Evolutionary conservation across 164 flowering plant species (phyloP), one percentile per base, ranked within the genome.

Genomic region (Saururus chinensis): DNA sequence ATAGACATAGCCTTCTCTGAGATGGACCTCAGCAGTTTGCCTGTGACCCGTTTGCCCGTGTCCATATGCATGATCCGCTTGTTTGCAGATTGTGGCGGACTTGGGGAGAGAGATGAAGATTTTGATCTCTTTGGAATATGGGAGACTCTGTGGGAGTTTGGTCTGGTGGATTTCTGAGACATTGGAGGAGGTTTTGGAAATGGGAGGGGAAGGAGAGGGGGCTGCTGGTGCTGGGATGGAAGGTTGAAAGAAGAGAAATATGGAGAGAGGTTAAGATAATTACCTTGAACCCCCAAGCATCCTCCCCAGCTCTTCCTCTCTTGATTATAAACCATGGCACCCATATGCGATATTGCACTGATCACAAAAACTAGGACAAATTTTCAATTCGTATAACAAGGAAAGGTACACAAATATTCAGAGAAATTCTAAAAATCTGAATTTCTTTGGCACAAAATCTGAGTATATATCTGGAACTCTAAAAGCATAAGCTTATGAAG

Each of bases 171-270:
- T 4, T 19, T 42, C 11, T 60, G 25, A 13, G 62, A 41, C 40
- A 0, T 11, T 19, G 26, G 52, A 42, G 51, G 20, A n/a, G 26
- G 62, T n/a, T 60, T 25, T 60, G 51, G 51, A 21, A 21, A 21
- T 19, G 62, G 62, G 4, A 60, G 62, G 20, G 62, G 62, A 41
- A 60, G 51, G 19, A 60, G 62, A 60, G 62, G 62, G 7, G 62
- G 62, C 19, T 42, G 52, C 52, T 23, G 13, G 51, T 59, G 61
- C 26, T 23, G 13, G 51, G 19, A 42, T 16, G 26, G 10, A 25
- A 40, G 42, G 20, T 14, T 30, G 42, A 40, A 41, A 20, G 51
- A 60, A 17, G 52, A 60, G 22, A 16, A 42, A 21, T 48, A 60
- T 10, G 52, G 26, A 42, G 62, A 60, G 14, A 45, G 49, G 49